A percentile compares a stretch with the other conserved stretches of the same genome.
These are phyloP conservation scores for Alopecurus myosuroides DNA, from an alignment of 176 grass and related monocot genomes.

Conservation along the genomic window DNA sequence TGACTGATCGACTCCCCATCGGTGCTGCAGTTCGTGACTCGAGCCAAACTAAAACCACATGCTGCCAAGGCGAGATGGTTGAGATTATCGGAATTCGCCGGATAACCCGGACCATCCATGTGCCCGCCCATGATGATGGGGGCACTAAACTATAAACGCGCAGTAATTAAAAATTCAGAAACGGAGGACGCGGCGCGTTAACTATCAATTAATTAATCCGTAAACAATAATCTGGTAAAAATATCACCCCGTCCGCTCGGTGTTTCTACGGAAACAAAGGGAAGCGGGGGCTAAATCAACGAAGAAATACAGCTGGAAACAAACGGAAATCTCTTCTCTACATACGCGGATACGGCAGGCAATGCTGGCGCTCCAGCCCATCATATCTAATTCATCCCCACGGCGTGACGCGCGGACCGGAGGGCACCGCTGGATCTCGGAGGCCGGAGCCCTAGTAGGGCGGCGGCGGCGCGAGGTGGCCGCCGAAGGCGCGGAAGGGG, in stretches of 20 bases:
- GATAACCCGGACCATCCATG: slow-evolving; percentile 21
- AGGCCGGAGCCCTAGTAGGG: not conserved
- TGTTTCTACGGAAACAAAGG: not conserved
- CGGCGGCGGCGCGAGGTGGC: slow-evolving; percentile 14
- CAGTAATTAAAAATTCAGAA: not conserved
- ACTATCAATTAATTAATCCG: not conserved
- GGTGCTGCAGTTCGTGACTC: slow-evolving; percentile 4
- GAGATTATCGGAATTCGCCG: not conserved
- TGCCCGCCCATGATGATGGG: not conserved
- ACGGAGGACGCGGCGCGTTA: not conserved
- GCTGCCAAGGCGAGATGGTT: not conserved
- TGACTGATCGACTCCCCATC: too few species aligned
- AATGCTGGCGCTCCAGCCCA: too few species aligned
- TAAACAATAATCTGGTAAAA: not conserved
- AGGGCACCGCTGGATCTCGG: not conserved
- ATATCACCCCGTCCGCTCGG: not conserved
- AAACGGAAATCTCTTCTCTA: not conserved
- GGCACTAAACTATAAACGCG: not conserved
- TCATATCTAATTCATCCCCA: not conserved
- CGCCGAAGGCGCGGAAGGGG: slow-evolving; percentile 30
- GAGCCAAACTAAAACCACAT: slow-evolving; percentile 1
- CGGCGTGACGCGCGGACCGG: not conserved
- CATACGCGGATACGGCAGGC: not conserved
- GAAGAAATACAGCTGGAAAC: not conserved
- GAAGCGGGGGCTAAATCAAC: not conserved